Evolutionary conservation across 2,329 filamentous ascomycete species (phyloP).

Genomic region (Penicillium sp.): DNA sequence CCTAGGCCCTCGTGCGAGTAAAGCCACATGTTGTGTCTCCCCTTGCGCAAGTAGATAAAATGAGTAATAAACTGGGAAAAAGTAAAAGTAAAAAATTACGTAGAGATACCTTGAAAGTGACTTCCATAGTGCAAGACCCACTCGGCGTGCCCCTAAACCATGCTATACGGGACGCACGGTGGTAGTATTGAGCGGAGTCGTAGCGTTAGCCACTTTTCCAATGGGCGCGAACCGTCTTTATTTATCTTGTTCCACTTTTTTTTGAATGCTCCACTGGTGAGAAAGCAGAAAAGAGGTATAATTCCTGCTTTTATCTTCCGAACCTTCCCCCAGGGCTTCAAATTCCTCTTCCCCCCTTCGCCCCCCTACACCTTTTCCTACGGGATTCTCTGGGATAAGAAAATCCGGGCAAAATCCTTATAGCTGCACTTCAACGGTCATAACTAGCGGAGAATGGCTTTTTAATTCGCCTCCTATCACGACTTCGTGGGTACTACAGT

Average conservation of each 20-base stretch:
- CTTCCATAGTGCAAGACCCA: constrained; percentile 7
- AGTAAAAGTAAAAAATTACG: not conserved
- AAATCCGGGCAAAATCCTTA: not conserved
- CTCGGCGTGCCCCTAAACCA: constrained; percentile 13
- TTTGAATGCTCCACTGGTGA: not conserved
- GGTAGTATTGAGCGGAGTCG: constrained; percentile 18
- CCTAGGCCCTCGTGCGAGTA: constrained; percentile 8
- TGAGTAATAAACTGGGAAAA: not conserved
- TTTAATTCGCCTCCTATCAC: constrained; percentile 10
- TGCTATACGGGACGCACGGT: constrained; percentile 22
- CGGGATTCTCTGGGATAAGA: not conserved
- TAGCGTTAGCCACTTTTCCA: not conserved
- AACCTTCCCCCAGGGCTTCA: not conserved
- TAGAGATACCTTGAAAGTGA: constrained; percentile 5
- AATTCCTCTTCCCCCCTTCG: not conserved
- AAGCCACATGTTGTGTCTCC: constrained; percentile 9
- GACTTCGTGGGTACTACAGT: constrained; percentile 13
- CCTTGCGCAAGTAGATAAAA: not conserved
- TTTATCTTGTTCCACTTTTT: constrained; percentile 21
- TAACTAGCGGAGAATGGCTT: constrained; percentile 11
- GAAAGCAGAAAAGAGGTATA: constrained; percentile 1
- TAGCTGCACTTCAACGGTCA: constrained; percentile 6
- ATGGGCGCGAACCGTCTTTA: constrained; percentile 14
- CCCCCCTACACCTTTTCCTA: not conserved
- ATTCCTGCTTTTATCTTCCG: constrained; percentile 4